Base-by-base conservation (phyloP, 2,329 filamentous ascomycete genomes). In the Tolypocladium sp. region DNA sequence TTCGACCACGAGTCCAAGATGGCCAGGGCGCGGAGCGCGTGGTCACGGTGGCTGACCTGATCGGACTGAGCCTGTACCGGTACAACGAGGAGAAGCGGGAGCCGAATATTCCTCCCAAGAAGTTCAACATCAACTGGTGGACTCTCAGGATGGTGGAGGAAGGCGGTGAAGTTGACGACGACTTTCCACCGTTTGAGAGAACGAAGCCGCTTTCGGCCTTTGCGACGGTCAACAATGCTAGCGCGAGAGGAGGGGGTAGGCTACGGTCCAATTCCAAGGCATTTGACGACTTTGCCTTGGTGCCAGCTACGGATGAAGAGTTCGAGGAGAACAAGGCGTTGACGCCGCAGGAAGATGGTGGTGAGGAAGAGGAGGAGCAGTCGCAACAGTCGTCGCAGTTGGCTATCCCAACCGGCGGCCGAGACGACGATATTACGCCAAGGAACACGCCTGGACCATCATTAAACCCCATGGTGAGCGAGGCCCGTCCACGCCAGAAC, bases 111-210 rank as follows among this genome's bases (percentile, higher is more conserved):
- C 76, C 84, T 0, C 70, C 76, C 2, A 82, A 86, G 56, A 90
- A 91, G 68, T 77, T 85, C 57, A 91, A 90, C 65, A 87, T 92
- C 65, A 93, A 93, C 68, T 86, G 86, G 77, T 94, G 89, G 88
- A 90, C 86, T 30, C 75, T 95, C 59, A 83, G 90, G 46, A 92
- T 95, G 85, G 89, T 92, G 2, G 86, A 94, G 62, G 86, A 94
- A 68, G 89, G 90, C 59, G 91, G 89, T 55, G 90, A 94, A 68
- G 86, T 93, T 1, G 90, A 95, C 65, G 89, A 91, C 63, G 91
- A 94, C 68, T 94, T 94, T 63, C 89, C 90, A 38, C 86, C 90
- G 0, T 78, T 94, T 46, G 87, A 89, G 60, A 82, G 90, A 41
- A 90, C 84, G 27, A 89, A 88, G 66, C 82, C 86, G 2, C 79